Conservation (phyloP, 129 eudicot species). For the Artemisia annua region DNA sequence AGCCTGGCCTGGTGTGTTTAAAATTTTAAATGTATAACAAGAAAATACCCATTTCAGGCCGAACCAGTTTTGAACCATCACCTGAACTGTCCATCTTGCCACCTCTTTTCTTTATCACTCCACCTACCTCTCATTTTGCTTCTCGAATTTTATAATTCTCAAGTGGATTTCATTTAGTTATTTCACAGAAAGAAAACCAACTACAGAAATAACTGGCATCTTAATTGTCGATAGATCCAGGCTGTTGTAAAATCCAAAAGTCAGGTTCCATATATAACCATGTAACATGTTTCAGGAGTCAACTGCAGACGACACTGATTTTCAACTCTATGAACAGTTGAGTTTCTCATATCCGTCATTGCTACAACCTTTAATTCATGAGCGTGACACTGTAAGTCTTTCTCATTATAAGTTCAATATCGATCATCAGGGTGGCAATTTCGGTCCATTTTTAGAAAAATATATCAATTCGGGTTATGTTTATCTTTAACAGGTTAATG, state of each 20-base stretch:
- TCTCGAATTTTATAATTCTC: neutral
- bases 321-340: conserved; percentile 79
- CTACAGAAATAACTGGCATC: neutral
- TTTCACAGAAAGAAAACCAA: neutral
- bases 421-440: neutral
- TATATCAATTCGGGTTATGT: neutral
- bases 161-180: neutral
- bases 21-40: too few relatives aligned
- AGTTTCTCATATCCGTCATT: conserved; percentile 85
- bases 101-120: neutral
- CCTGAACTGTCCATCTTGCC: neutral
- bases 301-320: conserved; percentile 46
- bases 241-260: neutral
- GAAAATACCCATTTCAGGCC: neutral
- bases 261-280: neutral
- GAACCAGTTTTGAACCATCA: neutral
- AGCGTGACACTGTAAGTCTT: conserved; percentile 89
- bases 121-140: neutral
- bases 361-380: conserved; percentile 78
- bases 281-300: conserved; percentile 50
- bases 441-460: neutral
- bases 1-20: too few relatives aligned
- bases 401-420: neutral
- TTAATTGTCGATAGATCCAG: neutral
- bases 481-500: neutral